These are phyloP conservation scores for Stenogyne calaminthoides DNA, from an alignment of 305 asterid genomes.

Conservation along the genomic window DNA sequence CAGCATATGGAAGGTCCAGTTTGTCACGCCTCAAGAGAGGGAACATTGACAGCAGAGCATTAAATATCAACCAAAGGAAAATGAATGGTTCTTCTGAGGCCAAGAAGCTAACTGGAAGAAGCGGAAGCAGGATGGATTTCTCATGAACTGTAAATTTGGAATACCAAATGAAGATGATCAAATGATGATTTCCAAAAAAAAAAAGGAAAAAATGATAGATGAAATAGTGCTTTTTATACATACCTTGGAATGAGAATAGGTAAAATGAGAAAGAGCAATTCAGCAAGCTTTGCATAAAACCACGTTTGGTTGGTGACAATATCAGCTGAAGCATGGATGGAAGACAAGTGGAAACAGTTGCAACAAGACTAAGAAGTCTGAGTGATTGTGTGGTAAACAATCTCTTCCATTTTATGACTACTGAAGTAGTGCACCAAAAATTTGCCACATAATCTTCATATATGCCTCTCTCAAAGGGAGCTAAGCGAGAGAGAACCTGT, in stretches of 20 bases:
- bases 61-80: constrained; percentile 68
- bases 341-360: constrained; percentile 71
- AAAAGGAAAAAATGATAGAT: constrained; percentile 7
- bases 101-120: constrained; percentile 91
- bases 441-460: constrained; percentile 98
- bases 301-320: constrained; percentile 62
- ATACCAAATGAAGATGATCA: constrained; percentile 23
- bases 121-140: constrained; percentile 91
- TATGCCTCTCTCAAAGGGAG: constrained; percentile 96
- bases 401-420: constrained; percentile 91
- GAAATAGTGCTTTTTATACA: constrained; percentile 18
- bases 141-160: constrained; percentile 71
- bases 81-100: constrained; percentile 74
- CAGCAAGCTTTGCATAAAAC: constrained; percentile 82
- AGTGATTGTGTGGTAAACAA: constrained; percentile 69
- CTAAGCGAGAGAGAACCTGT: constrained; percentile 95
- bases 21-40: constrained; percentile 88
- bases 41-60: constrained; percentile 81
- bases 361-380: constrained; percentile 68
- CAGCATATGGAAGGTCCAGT: constrained; percentile 62
- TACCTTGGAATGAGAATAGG: constrained; percentile 98
- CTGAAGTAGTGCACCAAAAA: constrained; percentile 93
- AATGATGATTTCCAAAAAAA: neutral
- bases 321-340: constrained; percentile 82
- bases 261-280: constrained; percentile 85